Percentiles rank a stretch among this genome's conserved stretches.
These are phyloP conservation scores for Ramaria rubella DNA, from an alignment of 768 basidiomycete genomes.

Conservation along the genomic window DNA sequence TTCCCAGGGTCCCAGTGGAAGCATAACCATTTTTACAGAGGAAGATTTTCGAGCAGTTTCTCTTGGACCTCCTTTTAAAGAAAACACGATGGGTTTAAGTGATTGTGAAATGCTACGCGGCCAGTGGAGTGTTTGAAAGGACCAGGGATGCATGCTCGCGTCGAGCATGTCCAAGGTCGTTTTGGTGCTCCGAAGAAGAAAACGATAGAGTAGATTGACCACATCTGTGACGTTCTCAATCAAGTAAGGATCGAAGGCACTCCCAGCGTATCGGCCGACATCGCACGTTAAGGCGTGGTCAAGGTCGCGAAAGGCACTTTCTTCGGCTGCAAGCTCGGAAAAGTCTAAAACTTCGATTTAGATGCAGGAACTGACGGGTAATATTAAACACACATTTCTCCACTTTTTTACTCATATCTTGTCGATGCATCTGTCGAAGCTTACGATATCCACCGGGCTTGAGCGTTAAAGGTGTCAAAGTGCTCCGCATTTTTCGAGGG, in stretches of 20 bases:
- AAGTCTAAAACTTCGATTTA: neutral
- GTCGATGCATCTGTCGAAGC: neutral
- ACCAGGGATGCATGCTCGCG: neutral
- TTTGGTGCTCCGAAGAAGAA: neutral
- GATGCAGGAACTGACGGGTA: neutral
- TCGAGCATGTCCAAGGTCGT: neutral
- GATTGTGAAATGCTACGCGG: neutral
- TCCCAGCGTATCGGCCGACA: neutral
- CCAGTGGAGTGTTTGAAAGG: neutral
- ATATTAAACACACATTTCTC: neutral
- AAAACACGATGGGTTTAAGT: neutral
- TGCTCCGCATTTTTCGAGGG: neutral
- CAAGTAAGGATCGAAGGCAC: neutral
- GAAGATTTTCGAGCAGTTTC: neutral
- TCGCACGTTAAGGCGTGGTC: neutral
- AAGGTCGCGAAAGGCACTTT: neutral
- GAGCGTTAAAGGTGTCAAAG: neutral
- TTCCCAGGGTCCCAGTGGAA: constrained; percentile 6
- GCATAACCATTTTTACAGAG: neutral
- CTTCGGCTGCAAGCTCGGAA: neutral
- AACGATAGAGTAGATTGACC: neutral
- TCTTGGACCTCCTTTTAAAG: neutral
- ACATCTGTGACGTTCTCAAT: neutral
- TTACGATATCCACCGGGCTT: neutral
- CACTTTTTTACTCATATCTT: neutral